These are phyloP conservation scores for Piloderma croceum DNA, from an alignment of 768 basidiomycete genomes.

Conservation along the genomic window DNA sequence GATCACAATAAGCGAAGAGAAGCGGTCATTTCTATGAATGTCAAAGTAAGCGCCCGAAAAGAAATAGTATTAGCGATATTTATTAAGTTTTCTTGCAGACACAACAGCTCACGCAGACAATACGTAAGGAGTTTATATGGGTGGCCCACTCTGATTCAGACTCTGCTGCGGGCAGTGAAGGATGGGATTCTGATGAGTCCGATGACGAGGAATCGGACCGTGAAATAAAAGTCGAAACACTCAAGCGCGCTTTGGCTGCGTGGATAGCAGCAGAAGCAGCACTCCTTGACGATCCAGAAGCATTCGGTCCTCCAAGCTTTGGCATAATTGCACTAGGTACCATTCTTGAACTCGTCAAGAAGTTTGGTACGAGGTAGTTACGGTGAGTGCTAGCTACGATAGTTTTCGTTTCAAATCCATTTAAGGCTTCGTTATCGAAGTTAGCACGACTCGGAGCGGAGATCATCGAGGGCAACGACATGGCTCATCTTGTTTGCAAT, in stretches of 20 bases:
- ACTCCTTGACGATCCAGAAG: no score
- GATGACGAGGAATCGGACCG: slow-evolving; percentile 22
- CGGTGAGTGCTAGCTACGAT: no score
- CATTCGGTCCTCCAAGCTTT: slow-evolving; percentile 41
- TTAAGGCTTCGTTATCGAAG: no score
- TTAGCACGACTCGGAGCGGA: no score
- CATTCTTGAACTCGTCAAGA: slow-evolving; percentile 37
- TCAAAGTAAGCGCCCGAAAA: no score
- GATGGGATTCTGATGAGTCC: slow-evolving; percentile 23
- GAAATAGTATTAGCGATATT: no score
- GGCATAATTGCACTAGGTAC: slow-evolving; percentile 39
- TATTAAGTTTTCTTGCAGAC: slow-evolving; percentile 24
- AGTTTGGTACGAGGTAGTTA: no score
- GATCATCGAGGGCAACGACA: no score
- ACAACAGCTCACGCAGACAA: slow-evolving; percentile 30
- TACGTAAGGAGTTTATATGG: slow-evolving; percentile 33
- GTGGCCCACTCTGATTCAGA: no score
- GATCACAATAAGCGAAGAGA: slow-evolving; percentile 38
- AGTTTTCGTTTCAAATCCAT: no score
- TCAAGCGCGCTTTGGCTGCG: slow-evolving; percentile 38
- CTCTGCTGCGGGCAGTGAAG: slow-evolving; percentile 8
- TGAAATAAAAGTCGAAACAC: slow-evolving; percentile 22
- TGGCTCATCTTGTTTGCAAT: no score
- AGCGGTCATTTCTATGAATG: slow-evolving; percentile 37
- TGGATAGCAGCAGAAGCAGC: slow-evolving; percentile 35